Conservation (phyloP, 1,284 basidiomycete species). For the Anthracocystis setariae region DNA sequence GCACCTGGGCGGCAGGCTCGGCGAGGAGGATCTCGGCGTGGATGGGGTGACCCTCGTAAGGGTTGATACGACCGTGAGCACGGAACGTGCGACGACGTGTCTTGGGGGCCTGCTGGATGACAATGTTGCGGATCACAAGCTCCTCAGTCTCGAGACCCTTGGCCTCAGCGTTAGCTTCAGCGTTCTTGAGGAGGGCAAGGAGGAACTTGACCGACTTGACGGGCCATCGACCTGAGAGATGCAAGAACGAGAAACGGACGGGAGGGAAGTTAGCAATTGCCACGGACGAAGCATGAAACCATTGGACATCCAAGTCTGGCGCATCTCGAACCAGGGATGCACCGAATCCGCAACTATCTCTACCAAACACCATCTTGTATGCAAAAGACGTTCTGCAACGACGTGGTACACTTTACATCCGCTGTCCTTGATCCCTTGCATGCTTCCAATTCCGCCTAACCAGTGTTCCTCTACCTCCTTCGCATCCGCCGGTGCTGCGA, state of each 20-base stretch:
- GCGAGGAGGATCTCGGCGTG: constrained; percentile 80
- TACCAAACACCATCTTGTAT: too few relatives aligned
- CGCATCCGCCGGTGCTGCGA: too few relatives aligned
- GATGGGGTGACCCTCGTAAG: constrained; percentile 83
- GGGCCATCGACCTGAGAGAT: constrained; percentile 85
- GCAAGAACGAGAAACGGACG: neutral
- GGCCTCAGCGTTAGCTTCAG: constrained; percentile 97
- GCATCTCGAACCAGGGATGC: too few relatives aligned
- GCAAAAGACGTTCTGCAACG: too few relatives aligned
- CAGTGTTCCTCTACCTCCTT: too few relatives aligned
- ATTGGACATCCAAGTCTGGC: neutral
- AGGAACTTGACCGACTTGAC: constrained; percentile 99
- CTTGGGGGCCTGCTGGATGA: constrained; percentile 99
- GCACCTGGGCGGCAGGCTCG: constrained; percentile 63
- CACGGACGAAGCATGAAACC: neutral
- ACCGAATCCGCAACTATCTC: too few relatives aligned
- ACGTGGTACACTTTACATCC: too few relatives aligned
- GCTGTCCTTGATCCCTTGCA: too few relatives aligned
- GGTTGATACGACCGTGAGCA: constrained; percentile 85
- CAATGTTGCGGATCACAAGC: constrained; percentile 93
- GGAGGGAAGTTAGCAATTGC: constrained; percentile 13
- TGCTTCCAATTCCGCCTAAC: too few relatives aligned
- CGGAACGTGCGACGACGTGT: constrained; percentile 99
- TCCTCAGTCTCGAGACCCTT: constrained; percentile 95
- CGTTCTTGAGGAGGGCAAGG: constrained; percentile 94